These are phyloP conservation scores for Pythium rishiriense DNA, from an alignment of 352 stramenopile species.

Conservation along the genomic window DNA sequence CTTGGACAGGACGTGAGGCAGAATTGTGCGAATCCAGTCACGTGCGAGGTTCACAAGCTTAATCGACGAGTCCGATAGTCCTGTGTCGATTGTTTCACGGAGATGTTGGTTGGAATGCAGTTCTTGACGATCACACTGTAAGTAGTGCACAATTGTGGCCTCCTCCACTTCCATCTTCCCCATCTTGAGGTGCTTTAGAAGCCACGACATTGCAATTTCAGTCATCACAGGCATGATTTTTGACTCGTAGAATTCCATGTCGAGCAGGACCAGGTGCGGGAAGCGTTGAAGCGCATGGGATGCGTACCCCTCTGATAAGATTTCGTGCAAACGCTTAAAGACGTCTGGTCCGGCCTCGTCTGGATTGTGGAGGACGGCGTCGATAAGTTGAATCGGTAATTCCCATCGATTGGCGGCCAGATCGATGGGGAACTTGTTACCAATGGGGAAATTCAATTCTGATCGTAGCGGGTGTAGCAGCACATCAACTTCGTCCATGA, in stretches of 20 bases:
- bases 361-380: slow-evolving; percentile 88
- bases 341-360: slow-evolving; percentile 17
- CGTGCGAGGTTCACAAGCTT: slow-evolving; percentile 99
- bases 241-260: slow-evolving; percentile 94
- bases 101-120: slow-evolving; percentile 76
- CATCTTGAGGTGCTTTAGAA: slow-evolving; percentile 89
- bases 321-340: slow-evolving; percentile 79
- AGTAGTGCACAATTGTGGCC: slow-evolving; percentile 60
- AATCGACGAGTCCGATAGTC: slow-evolving; percentile 85
- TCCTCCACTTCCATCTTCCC: slow-evolving; percentile 93
- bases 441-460: slow-evolving; percentile 92
- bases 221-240: slow-evolving; percentile 94
- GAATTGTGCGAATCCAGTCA: slow-evolving; percentile 96
- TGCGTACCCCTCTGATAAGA: slow-evolving; percentile 91
- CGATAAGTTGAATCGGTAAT: slow-evolving; percentile 92
- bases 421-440: slow-evolving; percentile 91
- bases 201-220: slow-evolving; percentile 77
- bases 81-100: slow-evolving; percentile 72
- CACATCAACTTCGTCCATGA: slow-evolving; percentile 95
- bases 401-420: slow-evolving; percentile 90
- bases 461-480: slow-evolving; percentile 89
- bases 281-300: slow-evolving; percentile 95
- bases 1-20: slow-evolving; percentile 98
- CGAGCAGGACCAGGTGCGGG: slow-evolving; percentile 97
- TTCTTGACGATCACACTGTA: slow-evolving; percentile 59